Base-by-base conservation (phyloP, 139 green algal genomes). In the Coelastrella sp. region DNA sequence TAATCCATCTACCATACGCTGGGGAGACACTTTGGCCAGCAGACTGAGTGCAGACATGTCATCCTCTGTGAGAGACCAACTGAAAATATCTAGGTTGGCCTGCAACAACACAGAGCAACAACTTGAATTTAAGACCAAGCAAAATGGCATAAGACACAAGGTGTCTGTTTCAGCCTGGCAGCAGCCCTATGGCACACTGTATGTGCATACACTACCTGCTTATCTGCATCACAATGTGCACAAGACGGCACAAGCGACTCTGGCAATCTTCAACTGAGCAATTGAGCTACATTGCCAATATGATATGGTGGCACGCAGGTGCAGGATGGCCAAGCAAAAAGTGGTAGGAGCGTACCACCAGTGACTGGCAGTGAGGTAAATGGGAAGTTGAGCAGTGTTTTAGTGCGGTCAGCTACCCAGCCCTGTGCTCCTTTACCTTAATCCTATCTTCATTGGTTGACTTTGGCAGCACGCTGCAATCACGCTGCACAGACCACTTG, bases 391-490 rank as follows among this genome's bases (percentile, higher is more conserved):
- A n/a, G n/a, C n/a, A n/a, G n/a, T n/a, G n/a, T n/a, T n/a, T n/a
- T n/a, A n/a, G n/a, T n/a, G n/a, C n/a, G n/a, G n/a, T n/a, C n/a
- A n/a, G n/a, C n/a, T n/a, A n/a, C n/a, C n/a, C n/a, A n/a, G n/a
- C n/a, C 45, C 11, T 57, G 45, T 57, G 15, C 15, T 57, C 11
- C 15, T 13, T 23, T 1, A 40, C 62, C 62, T 69, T 69, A 71
- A 99, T 96, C 67, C 96, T 93, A 0, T 89, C 82, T 2, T 90
- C 68, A n/a, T 95, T 94, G 37, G 91, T 93, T 13, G 75, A 93
- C 89, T 99, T 99, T 63, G 96, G 94, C 84, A 99, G 94, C 59
- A 98, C 92, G 25, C 87, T 94, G 23, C 91, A 97, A 51, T 94
- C 95, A 37, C 92, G 91, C 88, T 98, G 93, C 34, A 98, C 21